Evolutionary conservation across 1,284 basidiomycete species (phyloP).

Genomic region (Rhodotorula mucilaginosa): DNA sequence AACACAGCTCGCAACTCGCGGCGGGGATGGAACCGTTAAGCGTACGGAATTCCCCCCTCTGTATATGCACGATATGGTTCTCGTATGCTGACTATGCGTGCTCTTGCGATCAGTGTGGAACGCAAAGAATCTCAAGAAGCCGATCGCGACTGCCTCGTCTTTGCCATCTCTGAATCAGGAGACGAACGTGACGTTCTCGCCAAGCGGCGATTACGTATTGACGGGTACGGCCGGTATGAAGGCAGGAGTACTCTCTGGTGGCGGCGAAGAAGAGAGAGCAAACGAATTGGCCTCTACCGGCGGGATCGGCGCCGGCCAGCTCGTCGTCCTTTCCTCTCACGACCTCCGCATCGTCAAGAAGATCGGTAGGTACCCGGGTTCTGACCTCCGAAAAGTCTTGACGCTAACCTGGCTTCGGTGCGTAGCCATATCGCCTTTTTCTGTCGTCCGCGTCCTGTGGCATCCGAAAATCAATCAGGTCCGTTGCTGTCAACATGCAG

Average conservation of each 20-base stretch:
- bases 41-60: constrained; percentile 55
- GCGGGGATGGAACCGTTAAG: constrained; percentile 92
- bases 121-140: constrained; percentile 78
- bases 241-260: constrained; percentile 35
- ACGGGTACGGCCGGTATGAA: constrained; percentile 62
- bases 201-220: constrained; percentile 79
- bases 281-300: constrained; percentile 42
- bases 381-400: background rate
- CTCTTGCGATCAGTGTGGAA: constrained; percentile 75
- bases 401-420: background rate
- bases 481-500: constrained; percentile 41
- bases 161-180: constrained; percentile 79
- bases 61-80: background rate
- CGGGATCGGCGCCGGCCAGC: constrained; percentile 54
- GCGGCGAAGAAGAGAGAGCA: constrained; percentile 63
- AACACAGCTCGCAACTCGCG: constrained; percentile 74
- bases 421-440: constrained; percentile 54
- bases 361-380: constrained; percentile 54
- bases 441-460: constrained; percentile 85
- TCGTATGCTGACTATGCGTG: constrained; percentile 9
- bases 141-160: constrained; percentile 62
- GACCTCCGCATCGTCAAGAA: constrained; percentile 54
- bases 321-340: constrained; percentile 62
- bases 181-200: constrained; percentile 89
- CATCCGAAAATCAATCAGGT: constrained; percentile 98